Evolutionary conservation across 805 yeast genomes (phyloP).

Genomic region (Starmerella khaoyaiensis): DNA sequence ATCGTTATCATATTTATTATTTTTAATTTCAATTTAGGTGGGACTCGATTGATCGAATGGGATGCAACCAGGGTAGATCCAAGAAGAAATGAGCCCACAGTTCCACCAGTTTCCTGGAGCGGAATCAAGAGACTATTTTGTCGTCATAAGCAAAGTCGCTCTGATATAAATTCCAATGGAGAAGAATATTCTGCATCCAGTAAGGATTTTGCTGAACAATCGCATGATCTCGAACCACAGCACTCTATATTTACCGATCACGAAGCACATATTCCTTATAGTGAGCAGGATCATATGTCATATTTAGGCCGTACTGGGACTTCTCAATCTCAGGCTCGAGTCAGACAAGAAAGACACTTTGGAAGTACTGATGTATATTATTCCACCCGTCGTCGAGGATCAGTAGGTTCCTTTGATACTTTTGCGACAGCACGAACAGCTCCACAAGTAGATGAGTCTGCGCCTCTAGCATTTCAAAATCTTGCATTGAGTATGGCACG

Average conservation of each 20-base stretch:
- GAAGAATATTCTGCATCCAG: neutral
- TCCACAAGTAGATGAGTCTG: conserved; percentile 1
- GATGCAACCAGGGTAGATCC: conserved; percentile 41
- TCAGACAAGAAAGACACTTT: conserved; percentile 8
- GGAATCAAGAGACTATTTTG: conserved; percentile 7
- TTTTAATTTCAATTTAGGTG: conserved; percentile 62
- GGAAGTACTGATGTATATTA: conserved; percentile 15
- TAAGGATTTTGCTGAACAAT: no score
- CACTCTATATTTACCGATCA: neutral
- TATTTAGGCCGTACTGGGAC: neutral
- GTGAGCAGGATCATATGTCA: conserved; percentile 2
- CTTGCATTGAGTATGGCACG: conserved; percentile 1
- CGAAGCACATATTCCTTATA: conserved; percentile 6
- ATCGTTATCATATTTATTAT: conserved; percentile 57
- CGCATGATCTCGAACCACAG: neutral
- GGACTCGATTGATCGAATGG: conserved; percentile 52
- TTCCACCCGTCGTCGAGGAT: conserved; percentile 4
- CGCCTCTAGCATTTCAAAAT: conserved; percentile 9
- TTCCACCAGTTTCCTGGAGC: conserved; percentile 17
- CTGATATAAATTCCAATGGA: neutral
- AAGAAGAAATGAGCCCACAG: conserved; percentile 18
- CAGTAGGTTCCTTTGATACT: neutral
- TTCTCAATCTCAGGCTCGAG: neutral
- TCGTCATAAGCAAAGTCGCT: neutral
- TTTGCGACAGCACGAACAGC: conserved; percentile 5